A percentile compares a stretch with the other conserved stretches of the same genome.
Evolutionary conservation across 805 yeast genomes (phyloP).

Genomic region (Candida insectorum): DNA sequence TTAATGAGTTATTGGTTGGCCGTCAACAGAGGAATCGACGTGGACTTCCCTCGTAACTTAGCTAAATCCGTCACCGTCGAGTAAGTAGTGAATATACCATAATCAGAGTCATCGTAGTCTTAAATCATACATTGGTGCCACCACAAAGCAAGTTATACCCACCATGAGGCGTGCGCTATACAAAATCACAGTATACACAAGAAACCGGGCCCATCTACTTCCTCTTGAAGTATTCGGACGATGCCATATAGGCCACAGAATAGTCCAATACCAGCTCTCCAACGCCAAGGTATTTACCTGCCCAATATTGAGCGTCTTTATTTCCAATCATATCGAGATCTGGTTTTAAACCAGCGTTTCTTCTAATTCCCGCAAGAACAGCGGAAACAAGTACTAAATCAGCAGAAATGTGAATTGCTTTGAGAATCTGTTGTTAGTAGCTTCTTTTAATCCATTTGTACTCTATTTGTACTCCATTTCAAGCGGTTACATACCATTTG

Average conservation of each 20-base stretch:
- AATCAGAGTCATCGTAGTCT: too few relatives aligned
- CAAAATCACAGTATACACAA: background rate
- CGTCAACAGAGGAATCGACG: constrained; percentile 90
- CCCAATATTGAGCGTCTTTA: constrained; percentile 47
- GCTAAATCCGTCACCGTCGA: constrained; percentile 99
- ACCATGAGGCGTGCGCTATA: too few relatives aligned
- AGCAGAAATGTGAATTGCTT: constrained; percentile 51
- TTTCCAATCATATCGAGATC: constrained; percentile 45
- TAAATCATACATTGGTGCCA: too few relatives aligned
- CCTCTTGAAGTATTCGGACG: constrained; percentile 72
- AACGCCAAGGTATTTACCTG: constrained; percentile 65
- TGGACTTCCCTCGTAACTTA: constrained; percentile 97
- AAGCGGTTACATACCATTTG: constrained; percentile 3
- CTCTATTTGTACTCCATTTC: background rate
- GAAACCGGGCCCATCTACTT: constrained; percentile 23
- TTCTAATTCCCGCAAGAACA: constrained; percentile 66
- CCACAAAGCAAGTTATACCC: too few relatives aligned
- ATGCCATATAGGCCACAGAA: constrained; percentile 63
- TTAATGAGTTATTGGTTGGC: constrained; percentile 97
- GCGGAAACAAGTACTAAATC: constrained; percentile 66
- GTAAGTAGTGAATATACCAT: constrained; percentile 33
- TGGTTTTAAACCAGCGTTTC: constrained; percentile 65
- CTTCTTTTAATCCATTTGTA: too few relatives aligned
- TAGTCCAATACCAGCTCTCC: constrained; percentile 87
- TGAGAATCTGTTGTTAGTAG: constrained; percentile 47